Evolutionary conservation across 2,329 filamentous ascomycete genomes (phyloP).

Genomic region (Sphaerulina populicola): DNA sequence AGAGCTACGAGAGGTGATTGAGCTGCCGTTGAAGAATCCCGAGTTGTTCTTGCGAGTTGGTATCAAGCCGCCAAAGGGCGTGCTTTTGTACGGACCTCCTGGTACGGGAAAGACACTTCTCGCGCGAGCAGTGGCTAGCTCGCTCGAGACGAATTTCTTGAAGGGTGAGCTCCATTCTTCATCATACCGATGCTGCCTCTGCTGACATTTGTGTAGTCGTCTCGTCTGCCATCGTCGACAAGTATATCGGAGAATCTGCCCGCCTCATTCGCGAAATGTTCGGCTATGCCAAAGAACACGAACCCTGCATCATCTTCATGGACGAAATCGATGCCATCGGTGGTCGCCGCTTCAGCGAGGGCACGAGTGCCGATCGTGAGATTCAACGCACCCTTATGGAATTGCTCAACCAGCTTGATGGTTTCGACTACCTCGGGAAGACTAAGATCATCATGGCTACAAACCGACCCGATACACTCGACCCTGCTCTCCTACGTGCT

Average conservation of each 20-base stretch:
- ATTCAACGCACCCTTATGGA: slow-evolving; percentile 99
- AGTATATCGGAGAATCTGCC: slow-evolving; percentile 97
- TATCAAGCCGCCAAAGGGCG: slow-evolving; percentile 98
- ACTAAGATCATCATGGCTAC: slow-evolving; percentile 99
- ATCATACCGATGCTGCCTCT: not conserved
- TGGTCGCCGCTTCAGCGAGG: slow-evolving; percentile 90
- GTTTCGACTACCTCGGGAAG: slow-evolving; percentile 98
- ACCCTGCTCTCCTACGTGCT: slow-evolving; percentile 83
- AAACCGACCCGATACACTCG: slow-evolving; percentile 91
- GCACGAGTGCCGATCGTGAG: slow-evolving; percentile 93
- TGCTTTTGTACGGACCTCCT: slow-evolving; percentile 88
- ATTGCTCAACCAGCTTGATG: slow-evolving; percentile 93
- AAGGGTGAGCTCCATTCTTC: slow-evolving; percentile 57
- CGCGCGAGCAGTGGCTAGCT: slow-evolving; percentile 89
- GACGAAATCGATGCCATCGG: slow-evolving; percentile 99
- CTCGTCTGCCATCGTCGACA: slow-evolving; percentile 97
- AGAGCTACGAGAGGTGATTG: slow-evolving; percentile 94
- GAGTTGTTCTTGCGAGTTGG: slow-evolving; percentile 94
- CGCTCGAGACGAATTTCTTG: slow-evolving; percentile 94
- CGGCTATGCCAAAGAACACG: slow-evolving; percentile 97
- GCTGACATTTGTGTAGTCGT: slow-evolving; percentile 56
- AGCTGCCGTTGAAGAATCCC: slow-evolving; percentile 95
- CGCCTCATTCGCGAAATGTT: slow-evolving; percentile 99
- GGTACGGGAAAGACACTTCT: slow-evolving; percentile 95
- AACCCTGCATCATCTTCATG: slow-evolving; percentile 99